Evolutionary conservation across 768 basidiomycete species (phyloP), one percentile per base, ranked within the genome.

Genomic region (Leucocoprinus birnbaumii): DNA sequence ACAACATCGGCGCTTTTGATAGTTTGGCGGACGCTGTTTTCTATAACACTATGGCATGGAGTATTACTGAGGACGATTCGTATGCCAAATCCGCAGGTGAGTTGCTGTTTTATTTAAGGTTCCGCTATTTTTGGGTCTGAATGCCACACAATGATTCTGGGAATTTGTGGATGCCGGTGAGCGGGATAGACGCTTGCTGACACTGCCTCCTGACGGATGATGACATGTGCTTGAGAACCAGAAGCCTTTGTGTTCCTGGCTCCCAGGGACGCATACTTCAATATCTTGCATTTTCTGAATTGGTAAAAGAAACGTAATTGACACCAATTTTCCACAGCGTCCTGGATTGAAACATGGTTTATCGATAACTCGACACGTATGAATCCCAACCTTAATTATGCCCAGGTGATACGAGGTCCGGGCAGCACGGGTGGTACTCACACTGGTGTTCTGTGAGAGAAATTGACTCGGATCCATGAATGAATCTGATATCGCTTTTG

Each of bases 351-450:
- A 18, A 73, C 79, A 0, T 86, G 83, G 81, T 89, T 87, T 71
- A 57, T 86, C n/a, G 72, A 85, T 57, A 59, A 64, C 1, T 69
- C 65, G 3, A 87, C 85, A 1, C 68, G 59, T 35, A 87, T 88
- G 85, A 85, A 82, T 51, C 85, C 85, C 0, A 81, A 84, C 60
- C 66, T 89, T 40, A 73, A 83, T 55, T 88, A 76, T 62, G 77
- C 72, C 0, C 83, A 85, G 59, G 75, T 83, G 66, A 48, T 72
- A 52, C 68, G 77, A 7, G 77, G 75, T 40, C 73, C 75, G 11
- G 59, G 57, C 48, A 71, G 71, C 14, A 66, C 72, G 59, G 50
- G 60, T 41, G 79, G 79, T 46, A 73, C 71, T 27, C 82, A 77
- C 59, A 81, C 79, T 18, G 83, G 84, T 56, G 67, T 84, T 41